Base-by-base conservation (phyloP, 257 asterid genomes). In the Jacaranda copaia region DNA sequence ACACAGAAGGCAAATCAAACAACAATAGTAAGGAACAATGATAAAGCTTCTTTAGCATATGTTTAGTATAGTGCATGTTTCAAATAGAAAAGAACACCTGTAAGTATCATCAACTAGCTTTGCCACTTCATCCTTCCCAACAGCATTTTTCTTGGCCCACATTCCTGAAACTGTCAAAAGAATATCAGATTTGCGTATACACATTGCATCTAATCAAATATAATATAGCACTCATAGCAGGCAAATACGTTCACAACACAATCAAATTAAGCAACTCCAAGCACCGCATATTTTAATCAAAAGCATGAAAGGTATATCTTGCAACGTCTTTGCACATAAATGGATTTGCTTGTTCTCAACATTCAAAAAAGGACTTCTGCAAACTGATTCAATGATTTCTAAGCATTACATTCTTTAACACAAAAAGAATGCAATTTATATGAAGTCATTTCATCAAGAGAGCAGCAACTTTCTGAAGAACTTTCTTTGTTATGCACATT, bases 61-160 rank as follows among this genome's bases (percentile, higher is more conserved):
- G 48, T n/a, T 75, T 42, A 68, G 0, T 64, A 63, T 19, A 79
- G 62, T 66, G 40, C 46, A 25, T 57, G 71, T 40, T 5, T 36
- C 58, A 68, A 70, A 40, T 70, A 68, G 72, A 75, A 73, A 80
- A 61, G 36, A 70, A 69, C 43, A 89, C 99, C 98, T 89, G 91
- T 91, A 89, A 79, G 90, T 96, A 80, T 96, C 98, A 82, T 92
- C 96, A 18, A 96, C 86, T 46, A 93, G 85, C 87, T 92, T 93
- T 7, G 96, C 97, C 71, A 92, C 96, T 68, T 84, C 94, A 71
- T 90, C 91, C 88, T 87, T 93, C 63, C 90, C 86, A 79, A 88
- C 88, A 68, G 87, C 87, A 84, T 85, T 83, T 87, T 88, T 96
- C 89, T 88, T 96, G 59, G 95, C 85, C 91, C 90, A 85, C 65